A percentile compares a stretch with the other conserved stretches of the same genome.
These are phyloP conservation scores for Citrullus amarus DNA, from an alignment of 306 rosid genomes.

Conservation along the genomic window DNA sequence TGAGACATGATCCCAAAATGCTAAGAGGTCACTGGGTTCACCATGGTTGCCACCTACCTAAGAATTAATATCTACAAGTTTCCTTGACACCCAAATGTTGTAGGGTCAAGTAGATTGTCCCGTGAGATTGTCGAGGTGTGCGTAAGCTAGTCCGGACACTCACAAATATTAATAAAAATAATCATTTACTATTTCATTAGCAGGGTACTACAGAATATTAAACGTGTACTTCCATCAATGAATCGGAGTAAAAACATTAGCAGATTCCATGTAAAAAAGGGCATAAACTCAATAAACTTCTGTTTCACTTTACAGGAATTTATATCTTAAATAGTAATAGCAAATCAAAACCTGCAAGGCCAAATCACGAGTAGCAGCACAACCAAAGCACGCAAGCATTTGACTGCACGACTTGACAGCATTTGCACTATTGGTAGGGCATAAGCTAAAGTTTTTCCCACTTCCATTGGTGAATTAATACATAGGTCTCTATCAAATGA, in stretches of 20 bases:
- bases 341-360: conserved; percentile 60
- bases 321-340: neutral
- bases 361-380: conserved; percentile 83
- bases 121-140: too few relatives aligned
- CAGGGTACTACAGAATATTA: neutral
- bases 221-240: neutral
- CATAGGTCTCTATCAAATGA: conserved; percentile 74
- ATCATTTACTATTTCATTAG: neutral
- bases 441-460: conserved; percentile 78
- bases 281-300: neutral
- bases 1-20: too few relatives aligned
- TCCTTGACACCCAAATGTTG: too few relatives aligned
- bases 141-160: too few relatives aligned
- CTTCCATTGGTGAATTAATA: conserved; percentile 86
- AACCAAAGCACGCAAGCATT: conserved; percentile 60
- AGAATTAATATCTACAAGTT: too few relatives aligned
- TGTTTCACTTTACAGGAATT: neutral
- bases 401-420: conserved; percentile 37
- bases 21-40: too few relatives aligned
- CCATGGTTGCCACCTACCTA: too few relatives aligned
- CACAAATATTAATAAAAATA: too few relatives aligned
- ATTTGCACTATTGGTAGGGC: conserved; percentile 85
- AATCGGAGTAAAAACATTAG: neutral
- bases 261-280: neutral
- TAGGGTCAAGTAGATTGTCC: too few relatives aligned